Evolutionary conservation across 75 land plant genomes (phyloP).

Genomic region (Cryptomeria japonica): DNA sequence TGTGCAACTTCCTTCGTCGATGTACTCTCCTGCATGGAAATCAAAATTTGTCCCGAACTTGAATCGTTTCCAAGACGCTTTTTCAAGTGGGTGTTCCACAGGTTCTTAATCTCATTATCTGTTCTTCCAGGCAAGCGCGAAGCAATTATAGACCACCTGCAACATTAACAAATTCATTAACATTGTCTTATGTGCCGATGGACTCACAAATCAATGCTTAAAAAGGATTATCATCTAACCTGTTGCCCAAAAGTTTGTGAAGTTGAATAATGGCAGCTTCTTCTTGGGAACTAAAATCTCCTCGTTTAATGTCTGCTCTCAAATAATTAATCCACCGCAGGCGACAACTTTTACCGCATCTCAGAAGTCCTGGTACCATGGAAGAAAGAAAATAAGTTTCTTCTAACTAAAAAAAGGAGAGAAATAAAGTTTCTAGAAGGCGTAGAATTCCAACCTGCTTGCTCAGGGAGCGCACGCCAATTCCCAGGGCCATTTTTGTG

Average conservation of each 20-base stretch:
- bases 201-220: too few species aligned
- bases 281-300: background rate
- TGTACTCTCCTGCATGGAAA: background rate
- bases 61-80: background rate
- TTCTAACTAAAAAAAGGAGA: too few species aligned
- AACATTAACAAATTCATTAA: too few species aligned
- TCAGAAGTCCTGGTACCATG: background rate
- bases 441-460: background rate
- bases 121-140: background rate
- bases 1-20: background rate
- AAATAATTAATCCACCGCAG: background rate
- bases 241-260: background rate
- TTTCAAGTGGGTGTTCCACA: background rate
- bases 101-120: conserved; percentile 1
- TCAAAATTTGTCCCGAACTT: background rate
- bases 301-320: background rate
- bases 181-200: too few species aligned
- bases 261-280: background rate
- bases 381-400: too few species aligned
- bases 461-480: too few species aligned
- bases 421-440: too few species aligned
- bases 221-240: background rate
- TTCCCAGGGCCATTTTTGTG: too few species aligned
- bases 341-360: background rate
- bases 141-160: background rate